Conservation (phyloP, 805 yeast genomes). For the Starmerella floricola region DNA sequence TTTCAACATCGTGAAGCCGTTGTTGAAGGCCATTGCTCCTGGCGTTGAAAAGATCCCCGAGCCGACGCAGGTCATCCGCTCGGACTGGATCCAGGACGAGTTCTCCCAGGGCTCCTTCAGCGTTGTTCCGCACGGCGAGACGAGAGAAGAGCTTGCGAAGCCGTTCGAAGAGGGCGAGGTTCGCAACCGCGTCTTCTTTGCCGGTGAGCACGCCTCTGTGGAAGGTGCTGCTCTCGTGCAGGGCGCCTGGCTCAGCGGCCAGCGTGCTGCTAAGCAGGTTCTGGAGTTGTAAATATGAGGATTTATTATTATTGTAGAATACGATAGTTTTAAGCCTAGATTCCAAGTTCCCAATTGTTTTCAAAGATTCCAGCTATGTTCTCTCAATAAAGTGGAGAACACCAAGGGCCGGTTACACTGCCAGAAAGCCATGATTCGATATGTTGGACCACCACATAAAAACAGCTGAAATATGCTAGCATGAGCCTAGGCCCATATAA, state of each 20-base stretch:
- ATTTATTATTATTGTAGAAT: no score
- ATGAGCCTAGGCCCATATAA: no score
- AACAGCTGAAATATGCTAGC: no score
- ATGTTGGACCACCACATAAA: no score
- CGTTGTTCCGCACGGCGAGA: slow-evolving; percentile 55
- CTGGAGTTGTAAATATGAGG: slow-evolving; percentile 2
- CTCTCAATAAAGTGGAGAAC: no score
- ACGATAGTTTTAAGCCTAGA: no score
- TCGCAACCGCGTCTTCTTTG: slow-evolving; percentile 44
- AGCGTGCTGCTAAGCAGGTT: slow-evolving; percentile 38
- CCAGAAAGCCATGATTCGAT: no score
- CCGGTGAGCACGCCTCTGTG: slow-evolving; percentile 75
- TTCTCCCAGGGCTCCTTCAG: slow-evolving; percentile 64
- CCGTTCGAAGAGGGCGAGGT: slow-evolving; percentile 47
- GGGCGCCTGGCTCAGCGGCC: slow-evolving; percentile 75
- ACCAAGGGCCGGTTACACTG: no score
- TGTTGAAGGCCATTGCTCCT: slow-evolving; percentile 18
- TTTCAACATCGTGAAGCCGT: slow-evolving; percentile 21
- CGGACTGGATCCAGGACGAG: slow-evolving; percentile 61
- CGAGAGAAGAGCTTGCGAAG: slow-evolving; percentile 50
- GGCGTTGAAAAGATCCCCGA: slow-evolving; percentile 20
- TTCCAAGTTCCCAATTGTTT: no score
- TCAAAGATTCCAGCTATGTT: no score
- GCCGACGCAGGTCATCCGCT: slow-evolving; percentile 34
- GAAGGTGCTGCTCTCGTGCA: slow-evolving; percentile 86